Evolutionary conservation across 805 yeast species (phyloP).

Genomic region (Candida quercuum): DNA sequence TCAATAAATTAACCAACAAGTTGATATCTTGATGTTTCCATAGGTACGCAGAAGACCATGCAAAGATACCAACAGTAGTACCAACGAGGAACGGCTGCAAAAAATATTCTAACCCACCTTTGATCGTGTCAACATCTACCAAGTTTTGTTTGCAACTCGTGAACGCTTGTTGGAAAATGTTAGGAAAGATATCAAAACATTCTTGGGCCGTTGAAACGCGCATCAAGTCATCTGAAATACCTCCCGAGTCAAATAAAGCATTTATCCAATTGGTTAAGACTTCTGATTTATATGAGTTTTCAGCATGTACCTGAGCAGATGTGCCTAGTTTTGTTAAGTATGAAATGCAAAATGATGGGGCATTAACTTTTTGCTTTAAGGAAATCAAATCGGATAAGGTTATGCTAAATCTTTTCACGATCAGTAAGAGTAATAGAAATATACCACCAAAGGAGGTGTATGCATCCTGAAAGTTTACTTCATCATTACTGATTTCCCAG

Average conservation of each 20-base stretch:
- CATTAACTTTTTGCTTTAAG: conserved; percentile 8
- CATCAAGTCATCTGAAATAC: conserved; percentile 80
- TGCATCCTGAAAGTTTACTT: conserved; percentile 55
- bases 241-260: conserved; percentile 77
- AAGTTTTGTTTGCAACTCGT: conserved; percentile 50
- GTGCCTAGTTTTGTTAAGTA: conserved; percentile 25
- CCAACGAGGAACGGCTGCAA: conserved; percentile 70
- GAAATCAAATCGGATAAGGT: conserved; percentile 24
- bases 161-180: conserved; percentile 68
- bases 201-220: conserved; percentile 62
- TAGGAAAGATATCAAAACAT: conserved; percentile 63
- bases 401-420: conserved; percentile 35
- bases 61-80: conserved; percentile 49
- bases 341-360: conserved; percentile 27
- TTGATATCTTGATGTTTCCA: conserved; percentile 27
- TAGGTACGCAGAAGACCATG: conserved; percentile 40
- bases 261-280: conserved; percentile 67
- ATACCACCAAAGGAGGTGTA: conserved; percentile 66
- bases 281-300: conserved; percentile 23
- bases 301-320: conserved; percentile 20
- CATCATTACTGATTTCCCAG: conserved; percentile 35
- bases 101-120: conserved; percentile 82
- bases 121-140: conserved; percentile 53
- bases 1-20: conserved; percentile 33
- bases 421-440: conserved; percentile 38